Evolutionary conservation across 805 yeast species (phyloP), one percentile per base, ranked within the genome.

Genomic region (Myxozyma lipomycoides): DNA sequence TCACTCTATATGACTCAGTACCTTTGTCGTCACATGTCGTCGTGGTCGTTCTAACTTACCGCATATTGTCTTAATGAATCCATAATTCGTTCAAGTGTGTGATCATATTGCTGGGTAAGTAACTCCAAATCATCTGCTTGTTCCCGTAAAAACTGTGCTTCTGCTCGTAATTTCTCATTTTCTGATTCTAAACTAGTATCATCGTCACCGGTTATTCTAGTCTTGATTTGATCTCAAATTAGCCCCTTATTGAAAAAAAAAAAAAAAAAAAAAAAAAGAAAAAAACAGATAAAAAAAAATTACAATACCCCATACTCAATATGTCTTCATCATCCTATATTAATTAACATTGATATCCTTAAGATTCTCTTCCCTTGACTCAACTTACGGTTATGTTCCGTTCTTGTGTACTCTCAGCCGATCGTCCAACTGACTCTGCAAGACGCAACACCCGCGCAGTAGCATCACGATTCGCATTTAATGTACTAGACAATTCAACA

Each of bases 71-170:
- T 48, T 17, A 55, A 17, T 7, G 45, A 48, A 5, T 40, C 53
- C 53, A 55, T 53, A 30, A 55, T 46, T n/a, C 50, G 47, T 30
- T 26, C 19, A 25, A 55, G 45, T 3, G 58, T 52, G 42, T 46
- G 46, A 21, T 55, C 59, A 32, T 45, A 52, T 37, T 55, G 59
- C 45, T 55, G 58, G 3, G 36, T 30, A 3, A 55, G 36, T 4
- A 50, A 24, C 22, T 55, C 59, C 21, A 55, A 49, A 43, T 55
- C 59, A 12, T 52, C 55, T 30, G 45, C 50, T 17, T 55, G 56
- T 24, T 40, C 15, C 15, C 53, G 45, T 23, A 40, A 38, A 7
- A 26, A 36, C 1, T n/a, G 22, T 7, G 43, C 24, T 39, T 55
- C 49, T 9, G 43, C 45, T 28, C 48, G 43, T n/a, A 55, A 51